Percentiles rank a stretch among this genome's conserved stretches.
These are phyloP conservation scores for Chloranthus sessilifolius DNA, from an alignment of 164 flowering plant species.

Conservation along the genomic window DNA sequence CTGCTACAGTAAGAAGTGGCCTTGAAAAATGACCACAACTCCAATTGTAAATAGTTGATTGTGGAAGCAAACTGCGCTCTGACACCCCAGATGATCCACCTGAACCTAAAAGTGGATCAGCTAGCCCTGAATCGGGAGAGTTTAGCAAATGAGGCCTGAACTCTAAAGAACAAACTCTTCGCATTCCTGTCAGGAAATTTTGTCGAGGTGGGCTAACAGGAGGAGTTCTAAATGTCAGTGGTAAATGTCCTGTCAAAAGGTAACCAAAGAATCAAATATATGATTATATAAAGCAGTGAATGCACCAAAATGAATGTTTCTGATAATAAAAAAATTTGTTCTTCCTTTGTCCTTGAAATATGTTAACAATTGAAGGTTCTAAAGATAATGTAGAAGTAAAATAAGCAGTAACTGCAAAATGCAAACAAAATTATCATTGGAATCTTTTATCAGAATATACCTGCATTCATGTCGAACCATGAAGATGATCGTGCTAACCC, in stretches of 20 bases:
- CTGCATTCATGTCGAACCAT: conserved; percentile 90
- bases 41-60: conserved; percentile 89
- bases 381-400: too few relatives aligned
- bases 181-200: conserved; percentile 67
- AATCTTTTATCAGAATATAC: too few relatives aligned
- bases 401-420: too few relatives aligned
- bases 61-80: conserved; percentile 91
- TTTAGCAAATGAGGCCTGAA: conserved; percentile 74
- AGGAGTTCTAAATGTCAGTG: conserved; percentile 91
- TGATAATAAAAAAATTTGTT: too few relatives aligned
- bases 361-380: too few relatives aligned
- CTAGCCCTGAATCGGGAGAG: conserved; percentile 89
- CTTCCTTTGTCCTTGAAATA: too few relatives aligned
- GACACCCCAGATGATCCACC: conserved; percentile 51
- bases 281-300: too few relatives aligned
- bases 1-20: conserved; percentile 75
- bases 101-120: conserved; percentile 77
- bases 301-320: too few relatives aligned
- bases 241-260: conserved; percentile 57
- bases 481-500: conserved; percentile 93
- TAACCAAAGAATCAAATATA: neutral
- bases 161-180: conserved; percentile 89
- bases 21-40: conserved; percentile 95
- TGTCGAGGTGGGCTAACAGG: conserved; percentile 96
- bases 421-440: too few relatives aligned